Evolutionary conservation across 345 rosid genomes (phyloP).

Genomic region (Brassica juncea): DNA sequence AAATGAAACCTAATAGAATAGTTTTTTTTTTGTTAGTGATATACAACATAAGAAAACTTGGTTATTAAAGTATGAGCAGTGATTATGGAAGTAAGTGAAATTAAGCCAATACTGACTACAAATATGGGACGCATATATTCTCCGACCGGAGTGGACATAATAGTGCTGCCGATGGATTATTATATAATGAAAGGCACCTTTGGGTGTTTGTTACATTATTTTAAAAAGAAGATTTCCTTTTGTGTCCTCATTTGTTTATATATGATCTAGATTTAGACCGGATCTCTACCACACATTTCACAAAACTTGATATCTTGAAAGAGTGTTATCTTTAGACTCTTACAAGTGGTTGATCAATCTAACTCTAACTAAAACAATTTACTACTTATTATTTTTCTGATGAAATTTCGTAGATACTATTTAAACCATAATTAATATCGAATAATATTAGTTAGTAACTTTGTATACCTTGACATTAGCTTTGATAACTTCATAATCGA

Average conservation of each 20-base stretch:
- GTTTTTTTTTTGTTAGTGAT: not conserved
- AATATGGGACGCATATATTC: slow-evolving; percentile 36
- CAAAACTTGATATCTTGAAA: slow-evolving; percentile 1
- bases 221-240: slow-evolving; percentile 27
- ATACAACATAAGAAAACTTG: not conserved
- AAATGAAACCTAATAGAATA: not conserved
- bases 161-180: slow-evolving; percentile 16
- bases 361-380: not conserved
- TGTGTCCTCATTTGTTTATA: slow-evolving; percentile 12
- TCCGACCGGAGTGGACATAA: slow-evolving; percentile 43
- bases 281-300: slow-evolving; percentile 11
- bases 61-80: slow-evolving; percentile 14
- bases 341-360: not conserved
- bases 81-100: slow-evolving; percentile 7
- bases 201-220: slow-evolving; percentile 18
- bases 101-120: slow-evolving; percentile 16
- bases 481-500: not conserved
- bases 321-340: not conserved
- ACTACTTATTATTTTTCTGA: not conserved
- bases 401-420: not conserved
- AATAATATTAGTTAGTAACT: not conserved
- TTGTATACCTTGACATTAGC: not conserved
- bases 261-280: slow-evolving; percentile 17
- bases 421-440: not conserved
- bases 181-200: slow-evolving; percentile 6